These are phyloP conservation scores for Talaromyces adpressus DNA, from an alignment of 495 filamentous ascomycete species.

Conservation along the genomic window DNA sequence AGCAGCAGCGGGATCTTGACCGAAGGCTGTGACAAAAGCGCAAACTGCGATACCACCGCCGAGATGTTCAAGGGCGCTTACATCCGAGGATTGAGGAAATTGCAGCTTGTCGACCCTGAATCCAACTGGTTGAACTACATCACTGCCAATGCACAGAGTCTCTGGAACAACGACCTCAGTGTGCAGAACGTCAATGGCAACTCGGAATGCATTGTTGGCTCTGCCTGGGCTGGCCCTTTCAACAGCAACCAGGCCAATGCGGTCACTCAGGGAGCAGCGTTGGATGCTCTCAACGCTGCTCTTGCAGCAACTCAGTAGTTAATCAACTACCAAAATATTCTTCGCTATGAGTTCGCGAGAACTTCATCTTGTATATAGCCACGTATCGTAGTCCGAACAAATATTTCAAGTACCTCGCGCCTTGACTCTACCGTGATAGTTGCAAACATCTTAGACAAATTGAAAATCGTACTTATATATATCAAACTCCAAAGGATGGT, in stretches of 20 bases:
- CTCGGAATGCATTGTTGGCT: neutral
- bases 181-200: neutral
- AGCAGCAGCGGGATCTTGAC: slow-evolving; percentile 1
- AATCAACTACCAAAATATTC: neutral
- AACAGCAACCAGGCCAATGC: neutral
- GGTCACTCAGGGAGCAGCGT: slow-evolving; percentile 4
- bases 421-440: neutral
- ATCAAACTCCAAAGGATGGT: too few relatives aligned
- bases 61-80: slow-evolving; percentile 8
- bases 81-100: slow-evolving; percentile 1
- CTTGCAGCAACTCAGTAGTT: slow-evolving; percentile 3
- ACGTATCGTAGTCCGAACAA: neutral
- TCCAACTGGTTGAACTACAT: slow-evolving; percentile 1
- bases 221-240: slow-evolving; percentile 7
- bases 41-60: neutral
- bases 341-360: neutral
- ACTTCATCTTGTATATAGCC: neutral
- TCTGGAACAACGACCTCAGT: slow-evolving; percentile 6
- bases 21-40: neutral
- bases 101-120: slow-evolving; percentile 5
- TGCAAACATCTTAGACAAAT: neutral
- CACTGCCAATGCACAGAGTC: slow-evolving; percentile 2
- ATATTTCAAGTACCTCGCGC: neutral
- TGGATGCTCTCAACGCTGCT: slow-evolving; percentile 6
- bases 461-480: neutral